Conservation (phyloP, 306 rosid genomes). For the Quercus berberidifolia region DNA sequence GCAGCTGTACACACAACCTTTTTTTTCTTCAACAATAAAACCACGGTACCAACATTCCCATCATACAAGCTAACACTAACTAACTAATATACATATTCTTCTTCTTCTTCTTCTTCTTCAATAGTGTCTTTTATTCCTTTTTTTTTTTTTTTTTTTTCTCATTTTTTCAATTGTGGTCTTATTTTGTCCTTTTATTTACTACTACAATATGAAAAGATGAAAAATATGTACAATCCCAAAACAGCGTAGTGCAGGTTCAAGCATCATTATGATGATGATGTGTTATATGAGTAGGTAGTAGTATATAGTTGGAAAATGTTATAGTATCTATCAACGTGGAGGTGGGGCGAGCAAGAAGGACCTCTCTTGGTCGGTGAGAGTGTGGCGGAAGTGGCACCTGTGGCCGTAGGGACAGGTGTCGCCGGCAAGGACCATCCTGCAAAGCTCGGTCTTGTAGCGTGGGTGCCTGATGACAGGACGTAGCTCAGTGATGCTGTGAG, state of each 20-base stretch:
- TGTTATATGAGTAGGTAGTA: no score
- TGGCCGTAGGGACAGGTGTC: slow-evolving; percentile 82
- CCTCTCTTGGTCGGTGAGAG: slow-evolving; percentile 70
- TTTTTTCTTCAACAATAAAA: no score
- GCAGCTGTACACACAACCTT: not conserved
- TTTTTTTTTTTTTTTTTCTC: no score
- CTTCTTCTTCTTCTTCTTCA: no score
- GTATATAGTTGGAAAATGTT: no score
- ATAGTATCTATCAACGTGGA: not conserved
- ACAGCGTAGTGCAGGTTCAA: no score
- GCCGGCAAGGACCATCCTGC: slow-evolving; percentile 85
- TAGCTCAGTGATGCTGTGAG: slow-evolving; percentile 83
- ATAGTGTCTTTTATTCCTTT: no score
- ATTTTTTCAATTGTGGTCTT: not conserved
- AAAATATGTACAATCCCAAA: not conserved
- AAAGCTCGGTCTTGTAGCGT: slow-evolving; percentile 88
- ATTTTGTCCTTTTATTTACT: not conserved
- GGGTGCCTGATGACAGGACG: slow-evolving; percentile 96
- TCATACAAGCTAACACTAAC: no score
- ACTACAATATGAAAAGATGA: not conserved
- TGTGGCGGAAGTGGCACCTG: slow-evolving; percentile 95
- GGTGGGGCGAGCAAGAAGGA: slow-evolving; percentile 4
- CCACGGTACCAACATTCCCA: no score
- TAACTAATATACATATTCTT: no score
- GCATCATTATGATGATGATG: no score